Percentiles rank a stretch among this genome's conserved stretches.
Evolutionary conservation across 352 stramenopile species (phyloP).

Genomic region (Phytophthora nicotianae): DNA sequence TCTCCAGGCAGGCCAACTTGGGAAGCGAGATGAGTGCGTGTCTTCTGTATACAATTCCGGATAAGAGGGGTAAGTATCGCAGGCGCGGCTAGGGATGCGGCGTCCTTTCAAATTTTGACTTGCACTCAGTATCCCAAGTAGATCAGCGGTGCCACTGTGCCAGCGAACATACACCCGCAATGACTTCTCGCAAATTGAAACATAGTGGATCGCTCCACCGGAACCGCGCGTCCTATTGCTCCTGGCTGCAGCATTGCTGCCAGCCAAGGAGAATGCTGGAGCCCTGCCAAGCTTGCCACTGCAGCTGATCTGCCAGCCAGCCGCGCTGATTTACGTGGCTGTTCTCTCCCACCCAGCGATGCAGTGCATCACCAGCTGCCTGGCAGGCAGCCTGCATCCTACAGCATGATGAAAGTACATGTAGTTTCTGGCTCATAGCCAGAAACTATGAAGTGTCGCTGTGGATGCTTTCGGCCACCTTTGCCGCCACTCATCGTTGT

Average conservation of each 20-base stretch:
- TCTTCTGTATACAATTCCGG: conserved; percentile 7
- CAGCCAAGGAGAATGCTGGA: neutral
- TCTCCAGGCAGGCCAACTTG: too few relatives aligned
- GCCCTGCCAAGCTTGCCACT: neutral
- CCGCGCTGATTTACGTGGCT: conserved; percentile 18
- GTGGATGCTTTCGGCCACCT: conserved; percentile 8
- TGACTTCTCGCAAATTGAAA: conserved; percentile 19
- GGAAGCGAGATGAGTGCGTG: conserved; percentile 8
- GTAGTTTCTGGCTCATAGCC: conserved; percentile 22
- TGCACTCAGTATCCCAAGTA: conserved; percentile 11
- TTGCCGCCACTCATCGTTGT: too few relatives aligned
- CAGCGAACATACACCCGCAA: neutral
- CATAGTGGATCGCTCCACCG: conserved; percentile 7
- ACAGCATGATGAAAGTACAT: too few relatives aligned
- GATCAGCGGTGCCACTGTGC: conserved; percentile 13
- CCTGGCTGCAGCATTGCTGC: neutral
- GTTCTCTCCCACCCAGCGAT: conserved; percentile 25
- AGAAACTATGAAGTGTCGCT: conserved; percentile 29
- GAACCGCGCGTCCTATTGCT: conserved; percentile 11
- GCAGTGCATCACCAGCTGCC: conserved; percentile 8
- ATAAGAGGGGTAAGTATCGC: conserved; percentile 9
- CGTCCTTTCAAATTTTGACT: conserved; percentile 18
- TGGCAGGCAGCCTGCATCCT: neutral
- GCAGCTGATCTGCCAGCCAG: neutral
- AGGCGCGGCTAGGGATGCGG: neutral